Evolutionary conservation across 2,329 filamentous ascomycete genomes (phyloP), one percentile per base, ranked within the genome.

Genomic region (Verticillium klebahnii): DNA sequence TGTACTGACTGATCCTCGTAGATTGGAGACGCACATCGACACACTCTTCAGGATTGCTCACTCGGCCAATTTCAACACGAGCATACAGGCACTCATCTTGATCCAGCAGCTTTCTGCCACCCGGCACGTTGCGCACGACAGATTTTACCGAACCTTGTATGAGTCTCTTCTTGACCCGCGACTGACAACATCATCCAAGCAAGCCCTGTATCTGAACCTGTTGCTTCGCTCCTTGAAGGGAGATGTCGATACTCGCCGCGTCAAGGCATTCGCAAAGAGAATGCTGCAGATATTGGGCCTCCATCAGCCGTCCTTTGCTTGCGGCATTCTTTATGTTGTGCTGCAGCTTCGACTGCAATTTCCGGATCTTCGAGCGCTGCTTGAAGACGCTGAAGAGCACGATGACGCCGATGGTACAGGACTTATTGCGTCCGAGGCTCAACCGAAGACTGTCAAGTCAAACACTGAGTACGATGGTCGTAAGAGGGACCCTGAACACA

Each of bases 31-130:
- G 62, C 94, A 99, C 71, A 85, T 99, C 62, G 90, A 98, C 72
- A 97, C 94, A 3, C 84, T 99, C 31, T 99, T 97, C 83, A 89
- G 88, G 69, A 95, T 99, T 70, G 96, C 95, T 0, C 95, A 99
- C 76, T 98, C 94, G 1, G 92, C 94, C 61, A 99, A 99, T 75
- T 98, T 99, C 84, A 99, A 98, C 78, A 99, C 95, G 1, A 95
- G 93, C 72, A 92, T 99, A 40, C 95, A 99, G 76, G 94, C 95
- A 37, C 84, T 99, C 66, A 90, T 97, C 78, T 81, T 99, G 57
- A 96, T 99, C 67, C 95, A 98, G 73, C 95, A 98, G 74, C 85
- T 99, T 32, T 91, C 93, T 0, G 82, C 88, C 1, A 86, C 89
- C 3, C 92, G 95, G 72, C 89, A 93, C 69, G 82, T 94, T 60